Percentiles rank a stretch among this genome's conserved stretches.
These are phyloP conservation scores for Zasmidium cellare DNA, from an alignment of 2,329 filamentous ascomycete genomes.

Conservation along the genomic window DNA sequence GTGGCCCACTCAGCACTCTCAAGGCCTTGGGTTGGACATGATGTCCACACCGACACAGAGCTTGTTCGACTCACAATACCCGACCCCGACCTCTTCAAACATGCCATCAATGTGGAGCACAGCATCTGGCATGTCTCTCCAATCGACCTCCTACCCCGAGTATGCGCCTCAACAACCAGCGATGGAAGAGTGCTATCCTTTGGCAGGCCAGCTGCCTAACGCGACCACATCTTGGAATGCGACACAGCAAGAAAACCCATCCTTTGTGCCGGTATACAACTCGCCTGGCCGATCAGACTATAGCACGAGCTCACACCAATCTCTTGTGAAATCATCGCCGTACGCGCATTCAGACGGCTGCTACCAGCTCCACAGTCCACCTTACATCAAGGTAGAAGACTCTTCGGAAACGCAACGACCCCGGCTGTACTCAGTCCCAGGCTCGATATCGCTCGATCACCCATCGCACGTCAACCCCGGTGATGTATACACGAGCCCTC, in stretches of 20 bases:
- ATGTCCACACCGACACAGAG: slow-evolving; percentile 20
- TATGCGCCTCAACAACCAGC: neutral
- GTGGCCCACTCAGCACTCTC: slow-evolving; percentile 14
- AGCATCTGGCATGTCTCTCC: neutral
- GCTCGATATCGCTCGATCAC: neutral
- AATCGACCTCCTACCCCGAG: neutral
- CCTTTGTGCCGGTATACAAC: slow-evolving; percentile 7
- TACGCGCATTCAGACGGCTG: slow-evolving; percentile 24
- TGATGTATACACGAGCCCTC: slow-evolving; percentile 15
- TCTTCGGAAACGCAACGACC: slow-evolving; percentile 2
- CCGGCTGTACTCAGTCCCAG: slow-evolving; percentile 18
- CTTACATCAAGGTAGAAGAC: slow-evolving; percentile 27
- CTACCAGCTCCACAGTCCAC: slow-evolving; percentile 14
- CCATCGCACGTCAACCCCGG: slow-evolving; percentile 16
- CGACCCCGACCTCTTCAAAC: neutral
- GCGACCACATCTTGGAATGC: slow-evolving; percentile 16
- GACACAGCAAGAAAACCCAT: neutral
- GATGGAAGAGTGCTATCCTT: slow-evolving; percentile 16
- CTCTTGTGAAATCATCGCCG: slow-evolving; percentile 25
- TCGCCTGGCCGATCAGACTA: slow-evolving; percentile 27
- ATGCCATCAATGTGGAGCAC: neutral
- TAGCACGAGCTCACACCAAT: slow-evolving; percentile 22
- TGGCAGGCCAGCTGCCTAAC: slow-evolving; percentile 15
- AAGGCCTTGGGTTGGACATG: slow-evolving; percentile 10
- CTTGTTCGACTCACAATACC: slow-evolving; percentile 10